Base-by-base conservation (phyloP, 177 flowering plant species). In the Vitis hybrid region DNA sequence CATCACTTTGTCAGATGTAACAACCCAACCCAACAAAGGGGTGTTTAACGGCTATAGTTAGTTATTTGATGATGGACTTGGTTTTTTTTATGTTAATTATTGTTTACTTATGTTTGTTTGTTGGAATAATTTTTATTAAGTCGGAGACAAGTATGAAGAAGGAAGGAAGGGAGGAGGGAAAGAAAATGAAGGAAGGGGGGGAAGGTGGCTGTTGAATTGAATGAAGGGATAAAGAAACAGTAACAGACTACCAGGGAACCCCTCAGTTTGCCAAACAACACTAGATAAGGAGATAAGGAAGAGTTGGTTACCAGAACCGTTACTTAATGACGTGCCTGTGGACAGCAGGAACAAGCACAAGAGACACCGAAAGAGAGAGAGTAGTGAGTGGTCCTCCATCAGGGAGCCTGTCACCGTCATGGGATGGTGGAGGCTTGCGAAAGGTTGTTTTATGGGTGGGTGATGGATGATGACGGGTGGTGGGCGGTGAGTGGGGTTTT, bases 231-330 rank as follows among this genome's bases (percentile, higher is more conserved):
- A 30, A 13, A 61, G 50, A 15, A 61, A 61, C 50, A 61, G 64
- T 49, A 49, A 10, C n/a, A 49, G 64, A 23, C 2, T 2, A 23
- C 58, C 15, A 67, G n/a, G 11, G 11, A 34, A 59, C n/a, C 11
- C 23, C 15, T 50, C 39, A 34, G 39, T 34, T 49, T 59, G 32
- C 54, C 51, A 60, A 70, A 70, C 56, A 34, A 58, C 14, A 21
- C n/a, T 21, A 65, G 77, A 71, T 74, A 74, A 66, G 74, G 65
- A 64, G 78, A 77, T 67, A 70, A 70, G 80, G 80, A 5, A 54
- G 63, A 60, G 68, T 51, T 32, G 62, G 51, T 57, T 55, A 62
- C 67, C 34, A 72, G 73, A 60, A 56, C 49, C 34, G 68, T 65
- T 39, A 15, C 70, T 45, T 52, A 9, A 12, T 70, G 60, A 58